Evolutionary conservation across 2,329 filamentous ascomycete genomes (phyloP).

Genomic region (Fusarium haematococcum): DNA sequence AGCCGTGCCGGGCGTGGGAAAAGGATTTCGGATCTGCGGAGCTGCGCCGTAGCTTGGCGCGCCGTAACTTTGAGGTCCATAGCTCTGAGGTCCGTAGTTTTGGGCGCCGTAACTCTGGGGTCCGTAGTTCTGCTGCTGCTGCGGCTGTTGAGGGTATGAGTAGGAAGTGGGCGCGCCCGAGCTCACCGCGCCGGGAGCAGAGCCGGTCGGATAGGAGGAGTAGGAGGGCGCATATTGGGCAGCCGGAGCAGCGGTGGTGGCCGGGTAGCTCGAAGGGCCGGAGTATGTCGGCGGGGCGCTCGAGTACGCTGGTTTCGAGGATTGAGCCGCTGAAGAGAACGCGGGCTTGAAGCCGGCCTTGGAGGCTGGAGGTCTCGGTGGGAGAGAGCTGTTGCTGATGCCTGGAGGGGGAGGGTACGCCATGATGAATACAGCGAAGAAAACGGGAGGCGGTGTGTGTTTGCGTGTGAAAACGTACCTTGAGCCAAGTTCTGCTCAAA

Average conservation of each 20-base stretch:
- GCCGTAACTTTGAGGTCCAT: conserved; percentile 40
- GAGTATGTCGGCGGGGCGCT: conserved; percentile 44
- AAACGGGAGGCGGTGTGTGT: conserved; percentile 39
- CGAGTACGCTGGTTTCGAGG: conserved; percentile 53
- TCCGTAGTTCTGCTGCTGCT: conserved; percentile 32
- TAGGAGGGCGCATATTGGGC: conserved; percentile 60
- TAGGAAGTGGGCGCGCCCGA: conserved; percentile 38
- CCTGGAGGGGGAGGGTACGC: conserved; percentile 90
- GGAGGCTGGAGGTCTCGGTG: conserved; percentile 79
- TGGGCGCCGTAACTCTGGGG: conserved; percentile 53
- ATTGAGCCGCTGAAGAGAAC: conserved; percentile 57
- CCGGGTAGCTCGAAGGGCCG: conserved; percentile 50
- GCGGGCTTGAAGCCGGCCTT: conserved; percentile 60
- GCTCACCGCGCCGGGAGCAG: conserved; percentile 42
- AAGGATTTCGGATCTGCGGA: conserved; percentile 84
- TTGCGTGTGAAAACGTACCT: conserved; percentile 60
- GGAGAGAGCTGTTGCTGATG: conserved; percentile 65
- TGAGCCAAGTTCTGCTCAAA: conserved; percentile 58
- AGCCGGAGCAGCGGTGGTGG: conserved; percentile 48
- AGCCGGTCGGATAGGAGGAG: conserved; percentile 50
- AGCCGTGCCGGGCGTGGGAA: conserved; percentile 70
- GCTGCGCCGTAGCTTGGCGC: conserved; percentile 58
- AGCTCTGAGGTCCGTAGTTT: conserved; percentile 40
- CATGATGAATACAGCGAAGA: conserved; percentile 74
- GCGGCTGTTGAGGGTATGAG: conserved; percentile 42